Evolutionary conservation across 1,284 basidiomycete genomes (phyloP).

Genomic region (Leccinum angustisporum): DNA sequence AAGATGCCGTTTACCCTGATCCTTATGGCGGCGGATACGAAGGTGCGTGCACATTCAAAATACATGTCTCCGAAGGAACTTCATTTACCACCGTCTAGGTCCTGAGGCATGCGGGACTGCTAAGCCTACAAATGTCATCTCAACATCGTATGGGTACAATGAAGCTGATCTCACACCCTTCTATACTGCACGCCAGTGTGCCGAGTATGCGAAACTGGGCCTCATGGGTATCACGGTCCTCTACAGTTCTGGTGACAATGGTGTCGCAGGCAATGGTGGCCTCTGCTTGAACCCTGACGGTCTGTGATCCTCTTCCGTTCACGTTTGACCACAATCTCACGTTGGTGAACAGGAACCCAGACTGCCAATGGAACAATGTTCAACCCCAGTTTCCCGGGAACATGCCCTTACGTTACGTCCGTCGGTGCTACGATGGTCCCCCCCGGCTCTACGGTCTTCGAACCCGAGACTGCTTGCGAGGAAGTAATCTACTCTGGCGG

Average conservation of each 20-base stretch:
- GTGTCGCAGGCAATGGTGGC: slow-evolving; percentile 38
- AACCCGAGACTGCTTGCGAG: slow-evolving; percentile 39
- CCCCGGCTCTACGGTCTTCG: slow-evolving; percentile 37
- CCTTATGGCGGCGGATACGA: slow-evolving; percentile 35
- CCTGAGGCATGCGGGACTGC: slow-evolving; percentile 41
- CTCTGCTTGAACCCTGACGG: slow-evolving; percentile 33
- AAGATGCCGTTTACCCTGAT: slow-evolving; percentile 47
- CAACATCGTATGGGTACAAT: slow-evolving; percentile 42
- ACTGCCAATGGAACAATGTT: slow-evolving; percentile 32
- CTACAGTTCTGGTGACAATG: slow-evolving; percentile 41
- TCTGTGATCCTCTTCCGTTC: slow-evolving; percentile 1
- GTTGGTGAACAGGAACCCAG: slow-evolving; percentile 15
- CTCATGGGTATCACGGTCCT: slow-evolving; percentile 42
- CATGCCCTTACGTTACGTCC: slow-evolving; percentile 57
- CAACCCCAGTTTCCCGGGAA: slow-evolving; percentile 54
- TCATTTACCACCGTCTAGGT: slow-evolving; percentile 13
- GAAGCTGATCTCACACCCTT: slow-evolving; percentile 42
- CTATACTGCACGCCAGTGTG: slow-evolving; percentile 45
- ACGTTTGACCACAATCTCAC: not conserved
- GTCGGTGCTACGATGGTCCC: slow-evolving; percentile 58
- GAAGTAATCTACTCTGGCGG: slow-evolving; percentile 46
- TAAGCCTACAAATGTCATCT: slow-evolving; percentile 41
- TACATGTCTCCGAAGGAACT: not conserved
- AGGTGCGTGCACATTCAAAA: slow-evolving; percentile 17
- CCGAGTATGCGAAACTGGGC: slow-evolving; percentile 48